These are phyloP conservation scores for Hymenoscyphus fructigenus DNA, from an alignment of 2,329 filamentous ascomycete species.

Conservation along the genomic window DNA sequence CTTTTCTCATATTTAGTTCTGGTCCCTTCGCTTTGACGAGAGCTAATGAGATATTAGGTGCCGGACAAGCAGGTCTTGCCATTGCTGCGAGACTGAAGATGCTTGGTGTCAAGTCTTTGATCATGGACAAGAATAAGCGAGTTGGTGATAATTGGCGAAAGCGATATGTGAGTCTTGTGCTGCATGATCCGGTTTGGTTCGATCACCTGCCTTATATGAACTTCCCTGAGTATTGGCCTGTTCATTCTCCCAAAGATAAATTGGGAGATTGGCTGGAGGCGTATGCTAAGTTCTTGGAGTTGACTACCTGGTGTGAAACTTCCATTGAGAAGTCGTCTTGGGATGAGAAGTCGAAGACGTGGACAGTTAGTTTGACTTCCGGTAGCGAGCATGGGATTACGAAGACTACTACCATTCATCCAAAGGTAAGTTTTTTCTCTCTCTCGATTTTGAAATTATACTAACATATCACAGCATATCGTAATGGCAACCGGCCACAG, in stretches of 20 bases:
- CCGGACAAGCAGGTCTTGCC: conserved; percentile 60
- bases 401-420: conserved; percentile 9
- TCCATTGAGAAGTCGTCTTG: conserved; percentile 44
- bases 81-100: conserved; percentile 59
- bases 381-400: conserved; percentile 19
- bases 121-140: conserved; percentile 57
- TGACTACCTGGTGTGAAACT: conserved; percentile 64
- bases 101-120: conserved; percentile 53
- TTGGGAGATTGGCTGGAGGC: conserved; percentile 66
- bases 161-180: conserved; percentile 63
- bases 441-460: conserved; percentile 25
- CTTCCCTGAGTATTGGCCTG: conserved; percentile 64
- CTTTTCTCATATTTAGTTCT: background rate
- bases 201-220: conserved; percentile 62
- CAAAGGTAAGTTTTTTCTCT: conserved; percentile 15
- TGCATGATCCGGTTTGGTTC: conserved; percentile 63
- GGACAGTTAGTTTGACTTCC: conserved; percentile 52
- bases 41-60: conserved; percentile 42
- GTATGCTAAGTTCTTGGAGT: conserved; percentile 61
- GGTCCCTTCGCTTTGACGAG: background rate
- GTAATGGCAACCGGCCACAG: conserved; percentile 29
- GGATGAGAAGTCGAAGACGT: conserved; percentile 49
- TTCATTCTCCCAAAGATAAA: conserved; percentile 72
- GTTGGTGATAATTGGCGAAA: conserved; percentile 66
- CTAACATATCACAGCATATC: conserved; percentile 16